These are phyloP conservation scores for Skeletonema tropicum DNA, from an alignment of 108 stramenopile species.

Conservation along the genomic window DNA sequence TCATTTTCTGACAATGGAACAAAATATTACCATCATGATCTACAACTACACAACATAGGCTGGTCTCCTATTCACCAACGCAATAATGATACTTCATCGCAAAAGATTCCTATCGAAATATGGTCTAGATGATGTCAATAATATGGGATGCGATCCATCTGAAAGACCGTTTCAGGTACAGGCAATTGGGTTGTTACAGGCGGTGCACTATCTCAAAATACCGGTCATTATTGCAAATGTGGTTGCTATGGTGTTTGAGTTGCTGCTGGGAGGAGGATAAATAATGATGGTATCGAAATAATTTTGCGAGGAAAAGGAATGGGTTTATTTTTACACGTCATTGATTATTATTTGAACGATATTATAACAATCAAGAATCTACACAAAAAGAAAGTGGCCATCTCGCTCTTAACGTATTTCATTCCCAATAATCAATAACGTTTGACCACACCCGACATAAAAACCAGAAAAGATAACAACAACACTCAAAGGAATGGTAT, in stretches of 20 bases:
- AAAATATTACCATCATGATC: neutral
- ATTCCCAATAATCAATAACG: neutral
- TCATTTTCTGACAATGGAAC: no score
- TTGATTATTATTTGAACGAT: neutral
- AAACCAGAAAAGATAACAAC: neutral
- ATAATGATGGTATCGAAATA: neutral
- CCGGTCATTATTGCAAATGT: slow-evolving; percentile 81
- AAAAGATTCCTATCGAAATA: slow-evolving; percentile 82
- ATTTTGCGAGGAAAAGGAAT: no score
- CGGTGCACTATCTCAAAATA: slow-evolving; percentile 84
- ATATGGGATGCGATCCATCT: slow-evolving; percentile 45
- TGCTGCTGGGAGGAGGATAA: slow-evolving; percentile 74
- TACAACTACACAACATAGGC: slow-evolving; percentile 56
- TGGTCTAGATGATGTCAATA: slow-evolving; percentile 77
- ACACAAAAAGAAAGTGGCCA: neutral
- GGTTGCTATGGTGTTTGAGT: slow-evolving; percentile 82
- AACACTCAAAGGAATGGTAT: slow-evolving; percentile 75
- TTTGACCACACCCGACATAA: neutral
- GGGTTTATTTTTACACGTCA: no score
- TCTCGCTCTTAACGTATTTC: neutral
- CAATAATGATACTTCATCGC: slow-evolving; percentile 78
- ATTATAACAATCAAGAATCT: neutral
- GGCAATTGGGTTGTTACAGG: slow-evolving; percentile 74
- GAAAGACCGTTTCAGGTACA: slow-evolving; percentile 69
- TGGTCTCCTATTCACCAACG: slow-evolving; percentile 77